These are phyloP conservation scores for Zymoseptoria tritici DNA, from an alignment of 2,329 filamentous ascomycete genomes.

Conservation along the genomic window DNA sequence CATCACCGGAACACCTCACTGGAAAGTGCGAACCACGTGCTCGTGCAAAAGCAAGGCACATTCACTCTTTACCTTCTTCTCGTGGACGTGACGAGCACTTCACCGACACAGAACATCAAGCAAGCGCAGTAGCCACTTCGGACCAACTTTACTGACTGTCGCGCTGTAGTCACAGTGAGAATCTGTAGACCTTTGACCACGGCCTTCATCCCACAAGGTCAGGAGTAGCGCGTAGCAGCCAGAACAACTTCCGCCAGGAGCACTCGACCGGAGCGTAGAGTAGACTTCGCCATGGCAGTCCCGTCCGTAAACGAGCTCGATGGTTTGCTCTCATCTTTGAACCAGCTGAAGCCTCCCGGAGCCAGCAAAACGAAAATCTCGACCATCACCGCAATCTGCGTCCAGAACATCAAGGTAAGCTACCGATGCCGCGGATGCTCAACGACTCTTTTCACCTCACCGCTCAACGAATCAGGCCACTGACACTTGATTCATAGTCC, in stretches of 20 bases:
- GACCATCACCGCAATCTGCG: slow-evolving; percentile 78
- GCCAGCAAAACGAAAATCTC: slow-evolving; percentile 89
- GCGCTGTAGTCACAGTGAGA: slow-evolving; percentile 18
- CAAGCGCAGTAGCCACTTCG: slow-evolving; percentile 13
- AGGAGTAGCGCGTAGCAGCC: slow-evolving; percentile 15
- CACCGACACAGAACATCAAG: not conserved
- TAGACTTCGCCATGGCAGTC: slow-evolving; percentile 30
- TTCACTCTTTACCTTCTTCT: not conserved
- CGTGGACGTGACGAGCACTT: not conserved
- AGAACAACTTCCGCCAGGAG: slow-evolving; percentile 4
- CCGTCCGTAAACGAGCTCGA: slow-evolving; percentile 88
- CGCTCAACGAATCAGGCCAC: not conserved
- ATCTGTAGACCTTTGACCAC: slow-evolving; percentile 15
- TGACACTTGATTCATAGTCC: slow-evolving; percentile 57
- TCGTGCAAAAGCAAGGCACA: not conserved
- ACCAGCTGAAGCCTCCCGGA: slow-evolving; percentile 82
- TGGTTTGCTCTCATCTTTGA: slow-evolving; percentile 82
- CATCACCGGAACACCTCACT: not conserved
- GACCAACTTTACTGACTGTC: slow-evolving; percentile 12
- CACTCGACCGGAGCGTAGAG: slow-evolving; percentile 8
- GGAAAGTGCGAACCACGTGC: not conserved
- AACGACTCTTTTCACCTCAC: not conserved
- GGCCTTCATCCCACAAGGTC: not conserved
- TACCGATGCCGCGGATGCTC: not conserved
- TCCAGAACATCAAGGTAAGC: slow-evolving; percentile 79